phyloP scores from a whole-genome alignment of 768 basidiomycete genomes.

The Kwoniella bestiolae region DNA sequence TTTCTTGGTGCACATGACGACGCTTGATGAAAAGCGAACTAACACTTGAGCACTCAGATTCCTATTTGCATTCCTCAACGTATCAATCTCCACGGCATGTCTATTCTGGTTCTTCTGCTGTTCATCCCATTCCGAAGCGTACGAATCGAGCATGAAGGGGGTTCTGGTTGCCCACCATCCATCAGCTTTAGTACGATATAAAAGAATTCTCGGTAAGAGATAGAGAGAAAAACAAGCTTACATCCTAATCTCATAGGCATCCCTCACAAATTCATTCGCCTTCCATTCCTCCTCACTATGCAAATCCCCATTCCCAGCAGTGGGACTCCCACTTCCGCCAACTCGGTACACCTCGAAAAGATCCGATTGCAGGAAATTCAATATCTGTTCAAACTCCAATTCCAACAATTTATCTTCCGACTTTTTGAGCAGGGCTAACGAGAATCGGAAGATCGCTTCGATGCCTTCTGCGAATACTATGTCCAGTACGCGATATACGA shows the following conservation, averaged over 20 bases:
- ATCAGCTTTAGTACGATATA: background rate
- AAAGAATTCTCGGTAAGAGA: no score
- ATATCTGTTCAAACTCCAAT: slow-evolving; percentile 88
- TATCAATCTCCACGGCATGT: slow-evolving; percentile 81
- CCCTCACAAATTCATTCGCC: slow-evolving; percentile 82
- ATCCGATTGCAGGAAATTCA: slow-evolving; percentile 77
- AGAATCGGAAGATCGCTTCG: slow-evolving; percentile 95
- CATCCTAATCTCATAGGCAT: slow-evolving; percentile 81
- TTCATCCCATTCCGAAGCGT: slow-evolving; percentile 86
- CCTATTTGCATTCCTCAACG: slow-evolving; percentile 78
- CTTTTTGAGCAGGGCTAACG: slow-evolving; percentile 79
- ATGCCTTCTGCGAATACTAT: slow-evolving; percentile 95
- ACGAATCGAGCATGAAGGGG: slow-evolving; percentile 92
- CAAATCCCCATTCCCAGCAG: background rate
- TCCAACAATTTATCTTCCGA: slow-evolving; percentile 78
- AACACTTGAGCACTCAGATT: slow-evolving; percentile 77
- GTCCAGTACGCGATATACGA: slow-evolving; percentile 96
- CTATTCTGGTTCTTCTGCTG: slow-evolving; percentile 74
- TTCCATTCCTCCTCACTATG: slow-evolving; percentile 59
- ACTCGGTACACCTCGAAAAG: slow-evolving; percentile 81
- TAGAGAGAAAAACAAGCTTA: no score
- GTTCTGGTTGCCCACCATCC: slow-evolving; percentile 60
- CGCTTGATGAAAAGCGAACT: no score
- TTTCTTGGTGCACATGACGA: no score
- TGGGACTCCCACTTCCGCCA: background rate